Evolutionary conservation across 352 stramenopile species (phyloP), one percentile per base, ranked within the genome.

Genomic region (Phytophthora capsici): DNA sequence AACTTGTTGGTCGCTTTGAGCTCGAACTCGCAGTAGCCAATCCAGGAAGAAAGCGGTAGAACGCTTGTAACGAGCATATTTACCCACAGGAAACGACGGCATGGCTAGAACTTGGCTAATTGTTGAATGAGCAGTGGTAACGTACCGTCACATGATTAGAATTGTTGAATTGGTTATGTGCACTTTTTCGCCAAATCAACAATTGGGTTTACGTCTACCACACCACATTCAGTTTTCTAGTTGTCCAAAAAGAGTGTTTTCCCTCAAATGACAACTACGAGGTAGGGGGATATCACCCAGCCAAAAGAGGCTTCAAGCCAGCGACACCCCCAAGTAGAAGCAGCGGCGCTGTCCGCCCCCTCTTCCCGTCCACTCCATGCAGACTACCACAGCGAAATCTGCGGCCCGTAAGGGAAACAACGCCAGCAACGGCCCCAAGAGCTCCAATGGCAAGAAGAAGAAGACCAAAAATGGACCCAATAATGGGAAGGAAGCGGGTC

Each of bases 381-480:
- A 74, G 55, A 71, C 41, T 37, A 48, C 57, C n/a, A 62, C 64
- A 44, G 10, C 32, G 6, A 65, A 34, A 67, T 6, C 62, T 44
- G 36, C 61, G 10, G 26, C 63, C 25, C 71, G 67, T 51, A 80
- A 80, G 56, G 66, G 43, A 48, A 68, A 25, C 43, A 51, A 23
- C 36, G 30, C 36, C n/a, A 20, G 23, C 57, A 60, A 25, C 34
- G 40, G 53, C 23, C 38, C 69, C 52, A 84, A 80, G 57, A 60
- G 23, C 41, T 38, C 9, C 19, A 48, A 48, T 28, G 41, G 45
- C 60, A 84, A 83, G 62, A 83, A 84, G 49, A 84, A 84, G 60
- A 75, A 72, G 55, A n/a, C 46, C 45, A 73, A 76, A 54, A 56
- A 16, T 37, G 61, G 69, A 45, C 32, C 44, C 37, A 73, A 58